Evolutionary conservation across 2,329 filamentous ascomycete species (phyloP).

Genomic region (Epichloe coenophiala): DNA sequence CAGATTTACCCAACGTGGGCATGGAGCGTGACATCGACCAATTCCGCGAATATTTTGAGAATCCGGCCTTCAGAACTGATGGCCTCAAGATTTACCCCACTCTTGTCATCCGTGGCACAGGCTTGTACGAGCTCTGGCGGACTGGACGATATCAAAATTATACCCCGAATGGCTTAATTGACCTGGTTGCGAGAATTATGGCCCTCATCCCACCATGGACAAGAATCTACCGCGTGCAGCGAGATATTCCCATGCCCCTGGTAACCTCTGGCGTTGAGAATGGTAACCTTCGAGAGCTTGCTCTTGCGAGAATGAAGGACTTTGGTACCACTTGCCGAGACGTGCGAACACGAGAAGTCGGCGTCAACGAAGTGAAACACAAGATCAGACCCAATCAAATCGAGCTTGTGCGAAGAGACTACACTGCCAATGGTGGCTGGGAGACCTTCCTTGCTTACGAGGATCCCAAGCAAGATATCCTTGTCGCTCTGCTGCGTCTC

Average conservation of each 20-base stretch:
- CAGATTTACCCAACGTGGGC: slow-evolving; percentile 90
- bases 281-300: slow-evolving; percentile 85
- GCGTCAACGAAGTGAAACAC: slow-evolving; percentile 98
- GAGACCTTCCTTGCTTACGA: slow-evolving; percentile 98
- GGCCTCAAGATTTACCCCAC: slow-evolving; percentile 98
- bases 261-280: slow-evolving; percentile 99
- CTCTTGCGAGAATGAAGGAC: slow-evolving; percentile 95
- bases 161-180: slow-evolving; percentile 90
- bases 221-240: slow-evolving; percentile 92
- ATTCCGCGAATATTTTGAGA: slow-evolving; percentile 96
- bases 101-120: slow-evolving; percentile 89
- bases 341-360: slow-evolving; percentile 89
- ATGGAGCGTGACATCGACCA: slow-evolving; percentile 97
- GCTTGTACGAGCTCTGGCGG: slow-evolving; percentile 92
- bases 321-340: slow-evolving; percentile 96
- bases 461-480: slow-evolving; percentile 94
- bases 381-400: slow-evolving; percentile 95
- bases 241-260: slow-evolving; percentile 98
- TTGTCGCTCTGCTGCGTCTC: slow-evolving; percentile 79
- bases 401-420: slow-evolving; percentile 87
- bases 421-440: slow-evolving; percentile 91
- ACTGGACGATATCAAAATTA: slow-evolving; percentile 98
- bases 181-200: slow-evolving; percentile 90
- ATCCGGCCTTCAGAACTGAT: slow-evolving; percentile 88
- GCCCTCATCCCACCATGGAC: slow-evolving; percentile 96